Base-by-base conservation (phyloP, 1,139 yeast species). In the Pichia sp. region DNA sequence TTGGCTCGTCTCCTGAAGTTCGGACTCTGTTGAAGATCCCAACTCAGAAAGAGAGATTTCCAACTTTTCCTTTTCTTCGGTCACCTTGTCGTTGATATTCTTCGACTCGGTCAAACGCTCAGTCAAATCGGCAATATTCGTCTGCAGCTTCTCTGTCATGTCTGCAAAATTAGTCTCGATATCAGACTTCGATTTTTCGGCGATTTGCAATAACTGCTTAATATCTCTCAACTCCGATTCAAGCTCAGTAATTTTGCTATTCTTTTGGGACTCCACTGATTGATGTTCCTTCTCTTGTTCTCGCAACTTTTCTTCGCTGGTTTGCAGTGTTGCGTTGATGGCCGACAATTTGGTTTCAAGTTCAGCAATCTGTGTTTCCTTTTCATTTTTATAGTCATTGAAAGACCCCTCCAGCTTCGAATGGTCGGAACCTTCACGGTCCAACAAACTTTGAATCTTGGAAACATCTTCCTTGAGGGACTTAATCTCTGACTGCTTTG, bases 341-440 rank as follows among this genome's bases (percentile, higher is more conserved):
- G 11, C 2, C 40, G 11, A 2, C 33, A 10, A 32, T 32, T 32
- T 26, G 28, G 32, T 3, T 35, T 42, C 9, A 38, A 10, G 2
- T 27, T 6, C 2, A n/a, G 6, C 9, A 39, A 36, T 26, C 9
- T 4, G 3, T 27, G 3, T 10, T 11, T 36, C 38, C 26, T 36
- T 36, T 28, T 36, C 38, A 5, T 10, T 11, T 32, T 10, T 32
- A 10, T 32, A 10, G 9, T 32, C 33, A 32, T 9, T 32, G 33
- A 10, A 10, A 10, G 33, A 32, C 2, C 33, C 11, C 33, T 32
- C 11, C 33, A 10, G 11, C 33, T 32, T 23, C 5, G 34, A 38
- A 32, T 44, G 34, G 9, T 46, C 43, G 3, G 27, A 5, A 5
- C 29, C 28, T 34, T 45, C 45, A 2, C 36, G 33, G 10, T 40